phyloP scores from a whole-genome alignment of 495 filamentous ascomycete species.

The Aspergillus asperescens region DNA sequence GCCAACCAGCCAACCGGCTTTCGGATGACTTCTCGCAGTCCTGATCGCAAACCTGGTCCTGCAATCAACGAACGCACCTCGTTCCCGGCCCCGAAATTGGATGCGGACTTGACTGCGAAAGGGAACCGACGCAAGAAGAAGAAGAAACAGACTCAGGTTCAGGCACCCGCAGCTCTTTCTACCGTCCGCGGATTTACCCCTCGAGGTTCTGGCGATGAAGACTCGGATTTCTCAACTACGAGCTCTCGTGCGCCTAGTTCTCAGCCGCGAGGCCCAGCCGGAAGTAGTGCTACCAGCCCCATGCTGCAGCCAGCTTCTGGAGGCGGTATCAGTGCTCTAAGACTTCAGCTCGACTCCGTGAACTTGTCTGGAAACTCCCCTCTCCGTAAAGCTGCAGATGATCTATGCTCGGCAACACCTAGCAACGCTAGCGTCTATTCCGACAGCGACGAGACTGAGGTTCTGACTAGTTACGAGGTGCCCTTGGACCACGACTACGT shows the following conservation, averaged over 20 bases:
- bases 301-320: slow-evolving; percentile 53
- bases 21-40: slow-evolving; percentile 30
- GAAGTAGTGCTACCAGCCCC: slow-evolving; percentile 43
- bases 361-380: slow-evolving; percentile 44
- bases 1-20: slow-evolving; percentile 22
- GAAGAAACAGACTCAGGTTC: slow-evolving; percentile 42
- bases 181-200: slow-evolving; percentile 83
- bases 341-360: slow-evolving; percentile 68
- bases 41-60: slow-evolving; percentile 20
- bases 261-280: slow-evolving; percentile 21
- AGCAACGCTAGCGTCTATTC: slow-evolving; percentile 55
- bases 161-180: slow-evolving; percentile 58
- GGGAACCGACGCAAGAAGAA: slow-evolving; percentile 40
- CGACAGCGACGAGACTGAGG: slow-evolving; percentile 50
- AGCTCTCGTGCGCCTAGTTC: slow-evolving; percentile 44
- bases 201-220: slow-evolving; percentile 77
- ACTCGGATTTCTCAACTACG: slow-evolving; percentile 63
- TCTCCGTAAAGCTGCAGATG: slow-evolving; percentile 21
- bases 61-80: slow-evolving; percentile 11
- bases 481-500: slow-evolving; percentile 83
- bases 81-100: slow-evolving; percentile 23
- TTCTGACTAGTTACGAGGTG: slow-evolving; percentile 79
- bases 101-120: slow-evolving; percentile 29
- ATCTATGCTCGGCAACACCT: slow-evolving; percentile 39
- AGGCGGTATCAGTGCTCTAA: slow-evolving; percentile 71